Conservation (phyloP, 2,329 filamentous ascomycete species). For the Epichloe sibirici region DNA sequence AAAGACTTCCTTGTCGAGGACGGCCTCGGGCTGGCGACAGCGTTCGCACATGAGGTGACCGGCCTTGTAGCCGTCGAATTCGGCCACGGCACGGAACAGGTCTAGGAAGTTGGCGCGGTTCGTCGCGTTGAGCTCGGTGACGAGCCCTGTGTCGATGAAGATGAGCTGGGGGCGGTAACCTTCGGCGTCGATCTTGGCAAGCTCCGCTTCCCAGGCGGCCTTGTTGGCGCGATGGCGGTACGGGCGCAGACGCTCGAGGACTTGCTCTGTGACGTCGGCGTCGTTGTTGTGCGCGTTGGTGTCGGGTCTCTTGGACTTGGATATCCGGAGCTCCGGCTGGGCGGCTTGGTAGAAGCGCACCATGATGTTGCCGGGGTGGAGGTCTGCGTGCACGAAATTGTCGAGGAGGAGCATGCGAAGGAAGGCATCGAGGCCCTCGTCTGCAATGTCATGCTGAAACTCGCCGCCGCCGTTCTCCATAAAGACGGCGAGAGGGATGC, state of each 20-base stretch:
- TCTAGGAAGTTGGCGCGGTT: conserved; percentile 90
- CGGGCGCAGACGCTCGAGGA: conserved; percentile 68
- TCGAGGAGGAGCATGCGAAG: conserved; percentile 92
- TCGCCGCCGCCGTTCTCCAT: conserved; percentile 82
- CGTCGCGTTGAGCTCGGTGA: conserved; percentile 78
- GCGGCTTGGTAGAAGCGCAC: conserved; percentile 89
- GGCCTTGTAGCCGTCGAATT: conserved; percentile 93
- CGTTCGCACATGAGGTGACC: conserved; percentile 93
- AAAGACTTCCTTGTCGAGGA: conserved; percentile 82
- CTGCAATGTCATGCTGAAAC: conserved; percentile 87
- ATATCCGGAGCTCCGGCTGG: conserved; percentile 46
- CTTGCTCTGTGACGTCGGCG: conserved; percentile 75
- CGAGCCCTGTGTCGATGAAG: conserved; percentile 93
- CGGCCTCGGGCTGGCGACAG: conserved; percentile 81
- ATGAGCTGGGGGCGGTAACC: conserved; percentile 89
- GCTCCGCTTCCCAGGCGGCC: conserved; percentile 59
- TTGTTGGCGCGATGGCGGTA: conserved; percentile 50
- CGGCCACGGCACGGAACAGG: conserved; percentile 87
- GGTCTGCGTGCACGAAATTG: conserved; percentile 93
- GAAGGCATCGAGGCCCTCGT: conserved; percentile 91
- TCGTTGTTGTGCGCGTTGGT: conserved; percentile 31
- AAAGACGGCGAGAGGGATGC: conserved; percentile 83
- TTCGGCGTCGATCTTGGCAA: conserved; percentile 68
- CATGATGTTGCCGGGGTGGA: conserved; percentile 98
- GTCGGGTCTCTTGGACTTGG: conserved; percentile 12